A percentile compares a stretch with the other conserved stretches of the same genome.
Conservation (phyloP, 768 basidiomycete genomes). For the Lepiota brunneoincarnata region DNA sequence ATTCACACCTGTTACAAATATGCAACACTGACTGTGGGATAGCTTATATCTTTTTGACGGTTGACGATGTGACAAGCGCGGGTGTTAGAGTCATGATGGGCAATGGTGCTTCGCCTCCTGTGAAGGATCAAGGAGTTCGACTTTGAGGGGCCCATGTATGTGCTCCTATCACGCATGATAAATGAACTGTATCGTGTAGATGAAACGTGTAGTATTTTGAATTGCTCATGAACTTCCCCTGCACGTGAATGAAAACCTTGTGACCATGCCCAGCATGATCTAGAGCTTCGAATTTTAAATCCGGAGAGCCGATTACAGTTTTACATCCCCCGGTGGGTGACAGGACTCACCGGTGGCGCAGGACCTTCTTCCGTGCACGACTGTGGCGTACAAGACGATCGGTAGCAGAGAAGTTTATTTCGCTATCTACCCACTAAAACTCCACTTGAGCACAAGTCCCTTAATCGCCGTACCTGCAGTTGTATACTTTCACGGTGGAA, state of each 20-base stretch:
- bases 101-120: constrained; percentile 36
- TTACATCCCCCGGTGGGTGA: too few species aligned
- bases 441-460: not conserved
- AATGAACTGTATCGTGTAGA: too few species aligned
- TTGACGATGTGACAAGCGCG: constrained; percentile 33
- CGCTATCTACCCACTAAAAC: constrained; percentile 21
- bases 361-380: constrained; percentile 7
- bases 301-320: too few species aligned
- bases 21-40: not conserved
- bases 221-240: too few species aligned
- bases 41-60: constrained; percentile 29
- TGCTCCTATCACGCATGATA: too few species aligned
- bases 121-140: constrained; percentile 28
- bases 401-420: constrained; percentile 11
- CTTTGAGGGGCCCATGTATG: constrained; percentile 2
- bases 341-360: too few species aligned
- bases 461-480: constrained; percentile 28
- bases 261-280: too few species aligned
- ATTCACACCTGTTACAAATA: too few species aligned
- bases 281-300: too few species aligned
- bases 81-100: constrained; percentile 39
- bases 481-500: constrained; percentile 53
- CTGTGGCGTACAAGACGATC: constrained; percentile 20
- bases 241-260: too few species aligned
- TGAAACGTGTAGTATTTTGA: too few species aligned